These are phyloP conservation scores for Tephrocybe rancida DNA, from an alignment of 768 basidiomycete species.

Conservation along the genomic window DNA sequence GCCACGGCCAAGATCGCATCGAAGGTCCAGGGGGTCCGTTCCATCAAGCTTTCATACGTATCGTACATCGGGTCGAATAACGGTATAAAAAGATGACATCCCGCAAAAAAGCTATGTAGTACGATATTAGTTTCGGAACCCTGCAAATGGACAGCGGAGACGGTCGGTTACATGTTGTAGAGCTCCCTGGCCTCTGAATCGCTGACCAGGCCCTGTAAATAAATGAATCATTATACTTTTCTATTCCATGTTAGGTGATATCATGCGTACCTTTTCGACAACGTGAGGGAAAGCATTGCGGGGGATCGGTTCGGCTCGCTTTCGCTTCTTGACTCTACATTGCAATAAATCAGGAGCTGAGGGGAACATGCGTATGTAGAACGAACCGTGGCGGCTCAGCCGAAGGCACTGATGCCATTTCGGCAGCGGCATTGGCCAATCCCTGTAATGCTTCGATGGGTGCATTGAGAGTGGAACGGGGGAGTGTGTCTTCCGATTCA, in stretches of 20 bases:
- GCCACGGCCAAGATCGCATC: constrained; percentile 93
- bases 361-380: neutral
- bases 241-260: constrained; percentile 1
- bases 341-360: neutral
- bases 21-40: constrained; percentile 94
- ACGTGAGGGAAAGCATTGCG: constrained; percentile 88
- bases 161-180: constrained; percentile 77
- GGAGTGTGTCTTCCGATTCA: constrained; percentile 88
- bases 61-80: constrained; percentile 93
- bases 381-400: constrained; percentile 60
- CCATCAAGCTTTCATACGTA: constrained; percentile 89
- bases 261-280: constrained; percentile 69
- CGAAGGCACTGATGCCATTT: constrained; percentile 84
- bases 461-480: constrained; percentile 81
- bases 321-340: constrained; percentile 78
- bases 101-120: constrained; percentile 83
- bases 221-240: neutral
- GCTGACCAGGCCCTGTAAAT: constrained; percentile 73
- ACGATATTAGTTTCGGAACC: constrained; percentile 38
- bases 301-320: constrained; percentile 80
- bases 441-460: constrained; percentile 95
- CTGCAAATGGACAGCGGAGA: constrained; percentile 27
- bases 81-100: constrained; percentile 95
- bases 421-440: constrained; percentile 92
- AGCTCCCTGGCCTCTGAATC: constrained; percentile 89